These are phyloP conservation scores for Serendipita sp. DNA, from an alignment of 768 basidiomycete species.

Conservation along the genomic window DNA sequence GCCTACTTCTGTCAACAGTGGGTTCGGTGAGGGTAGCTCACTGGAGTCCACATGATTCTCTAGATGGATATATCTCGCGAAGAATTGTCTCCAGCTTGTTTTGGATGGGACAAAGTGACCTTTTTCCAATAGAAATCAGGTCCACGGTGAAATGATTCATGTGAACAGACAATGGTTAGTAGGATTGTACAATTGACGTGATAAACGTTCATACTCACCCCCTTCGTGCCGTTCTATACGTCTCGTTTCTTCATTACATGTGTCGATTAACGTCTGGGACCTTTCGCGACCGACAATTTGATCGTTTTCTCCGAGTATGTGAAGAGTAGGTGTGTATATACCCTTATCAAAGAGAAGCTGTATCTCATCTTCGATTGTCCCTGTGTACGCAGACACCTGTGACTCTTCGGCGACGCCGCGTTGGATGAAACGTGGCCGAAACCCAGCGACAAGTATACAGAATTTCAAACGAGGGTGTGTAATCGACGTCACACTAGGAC, in stretches of 20 bases:
- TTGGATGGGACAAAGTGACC: slow-evolving; percentile 77
- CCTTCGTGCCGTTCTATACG: slow-evolving; percentile 67
- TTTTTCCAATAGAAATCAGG: slow-evolving; percentile 18
- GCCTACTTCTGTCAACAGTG: neutral
- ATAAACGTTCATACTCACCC: slow-evolving; percentile 30
- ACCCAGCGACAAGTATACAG: slow-evolving; percentile 62
- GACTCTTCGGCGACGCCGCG: neutral
- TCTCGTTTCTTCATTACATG: slow-evolving; percentile 28
- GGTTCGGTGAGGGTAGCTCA: neutral
- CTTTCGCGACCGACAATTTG: slow-evolving; percentile 59
- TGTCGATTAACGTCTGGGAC: slow-evolving; percentile 36
- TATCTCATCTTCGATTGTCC: slow-evolving; percentile 26
- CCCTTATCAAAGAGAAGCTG: slow-evolving; percentile 22
- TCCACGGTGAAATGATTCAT: neutral
- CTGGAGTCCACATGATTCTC: neutral
- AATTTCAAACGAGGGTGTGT: slow-evolving; percentile 25
- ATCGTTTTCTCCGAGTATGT: slow-evolving; percentile 63
- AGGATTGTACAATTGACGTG: no score
- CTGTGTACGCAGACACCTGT: slow-evolving; percentile 2
- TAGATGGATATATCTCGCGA: slow-evolving; percentile 18
- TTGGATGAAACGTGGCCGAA: slow-evolving; percentile 23
- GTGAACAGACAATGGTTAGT: no score
- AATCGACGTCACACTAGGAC: slow-evolving; percentile 29
- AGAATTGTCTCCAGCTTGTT: slow-evolving; percentile 57
- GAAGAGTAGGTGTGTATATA: slow-evolving; percentile 57